A percentile compares a stretch with the other conserved stretches of the same genome.
Evolutionary conservation across 768 basidiomycete species (phyloP).

Genomic region (Mycena latifolia): DNA sequence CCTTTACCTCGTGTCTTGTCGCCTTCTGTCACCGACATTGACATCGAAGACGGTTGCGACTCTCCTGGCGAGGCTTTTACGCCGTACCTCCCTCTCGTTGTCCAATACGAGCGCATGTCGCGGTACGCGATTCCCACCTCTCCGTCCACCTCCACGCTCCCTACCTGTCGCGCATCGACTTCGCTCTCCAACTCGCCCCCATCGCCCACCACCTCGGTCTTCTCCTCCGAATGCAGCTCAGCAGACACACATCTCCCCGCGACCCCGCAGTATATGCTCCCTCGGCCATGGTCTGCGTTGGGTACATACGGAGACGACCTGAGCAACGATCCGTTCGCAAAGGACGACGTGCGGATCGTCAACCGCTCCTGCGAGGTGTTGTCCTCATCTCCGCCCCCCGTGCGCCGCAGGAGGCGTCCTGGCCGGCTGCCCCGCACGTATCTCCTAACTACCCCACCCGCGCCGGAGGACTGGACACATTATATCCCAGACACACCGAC

Average conservation of each 20-base stretch:
- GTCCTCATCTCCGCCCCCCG: neutral
- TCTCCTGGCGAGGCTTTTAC: neutral
- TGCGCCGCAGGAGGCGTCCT: too few species aligned
- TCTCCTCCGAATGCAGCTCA: slow-evolving; percentile 4
- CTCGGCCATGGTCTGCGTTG: slow-evolving; percentile 29
- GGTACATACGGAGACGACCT: slow-evolving; percentile 29
- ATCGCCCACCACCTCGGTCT: slow-evolving; percentile 19
- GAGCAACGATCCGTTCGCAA: slow-evolving; percentile 41
- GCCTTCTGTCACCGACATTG: too few species aligned
- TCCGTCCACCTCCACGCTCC: neutral
- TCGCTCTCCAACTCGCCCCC: slow-evolving; percentile 10
- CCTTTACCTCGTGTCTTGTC: too few species aligned
- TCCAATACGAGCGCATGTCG: slow-evolving; percentile 25
- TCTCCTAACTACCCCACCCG: neutral
- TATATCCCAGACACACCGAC: neutral
- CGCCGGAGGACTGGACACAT: neutral
- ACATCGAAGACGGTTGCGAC: too few species aligned
- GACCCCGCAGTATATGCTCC: neutral
- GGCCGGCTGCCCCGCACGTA: too few species aligned
- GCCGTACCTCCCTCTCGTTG: slow-evolving; percentile 7
- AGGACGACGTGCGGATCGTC: slow-evolving; percentile 41
- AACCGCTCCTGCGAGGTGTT: slow-evolving; percentile 36
- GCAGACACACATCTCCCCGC: neutral
- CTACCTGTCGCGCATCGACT: neutral
- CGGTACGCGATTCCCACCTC: neutral